Evolutionary conservation across 768 basidiomycete genomes (phyloP), one percentile per base, ranked within the genome.

Genomic region (Kwoniella botswanensis): DNA sequence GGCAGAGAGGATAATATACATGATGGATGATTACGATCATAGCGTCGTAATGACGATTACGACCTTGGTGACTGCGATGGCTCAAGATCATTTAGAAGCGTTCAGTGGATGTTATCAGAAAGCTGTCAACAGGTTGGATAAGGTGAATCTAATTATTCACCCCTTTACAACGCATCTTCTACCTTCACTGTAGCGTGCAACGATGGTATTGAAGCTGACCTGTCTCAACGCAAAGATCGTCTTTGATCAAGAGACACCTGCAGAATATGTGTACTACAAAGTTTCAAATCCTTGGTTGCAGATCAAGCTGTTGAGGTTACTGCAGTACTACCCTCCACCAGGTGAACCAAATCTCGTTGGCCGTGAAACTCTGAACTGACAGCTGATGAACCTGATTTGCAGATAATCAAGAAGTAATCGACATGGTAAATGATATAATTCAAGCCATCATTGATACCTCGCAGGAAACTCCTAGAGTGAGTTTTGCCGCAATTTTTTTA

Each of bases 221-320:
- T 42, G 18, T 1, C 11, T 29, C 62, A 15, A 44, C 17, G 74
- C 96, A 15, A 35, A 70, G 94, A 87, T 99, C 75, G 88, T 98
- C 18, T 91, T 98, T 72, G 93, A 94, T 75, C 90, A 91, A 71
- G 93, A 98, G 79, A 96, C 92, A 79, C 86, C 90, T 9, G 87
- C 91, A 44, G 91, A 93, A 61, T 99, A 99, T 81, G 88, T 94
- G 18, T 99, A 99, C 83, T 99, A 99, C 85, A 94, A 94, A 85
- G 93, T 98, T 2, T 96, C 96, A 22, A 92, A 92, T 24, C 96
- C 96, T 0, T 98, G 96, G 97, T 86, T 98, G 43, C 96, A 98
- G 85, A 93, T 98, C 73, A 97, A 98, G 82, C 88, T 99, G 2
- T 86, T 99, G 15, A 91, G 94, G 24, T 83, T 99, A 17, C 83